Conservation (phyloP, 1,284 basidiomycete species). For the Tremellales sp. region DNA sequence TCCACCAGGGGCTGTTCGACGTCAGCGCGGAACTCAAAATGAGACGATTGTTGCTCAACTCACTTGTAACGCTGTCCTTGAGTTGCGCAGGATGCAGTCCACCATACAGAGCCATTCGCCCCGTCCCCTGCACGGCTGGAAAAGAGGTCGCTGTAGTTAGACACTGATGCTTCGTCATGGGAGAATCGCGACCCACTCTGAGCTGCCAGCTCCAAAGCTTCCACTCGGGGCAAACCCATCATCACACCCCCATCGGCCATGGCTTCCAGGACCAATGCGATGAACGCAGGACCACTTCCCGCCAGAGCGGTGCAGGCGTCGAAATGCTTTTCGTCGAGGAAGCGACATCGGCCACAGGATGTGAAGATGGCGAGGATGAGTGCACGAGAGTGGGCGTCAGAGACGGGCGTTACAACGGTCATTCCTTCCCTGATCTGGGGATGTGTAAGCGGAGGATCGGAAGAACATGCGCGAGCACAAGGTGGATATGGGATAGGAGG, state of each 20-base stretch:
- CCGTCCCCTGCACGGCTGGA: slow-evolving; percentile 90
- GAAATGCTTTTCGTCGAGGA: slow-evolving; percentile 95
- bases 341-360: slow-evolving; percentile 86
- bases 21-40: not conserved
- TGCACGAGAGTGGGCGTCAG: slow-evolving; percentile 54
- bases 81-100: slow-evolving; percentile 91
- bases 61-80: slow-evolving; percentile 96
- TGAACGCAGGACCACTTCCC: slow-evolving; percentile 95
- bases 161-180: not conserved
- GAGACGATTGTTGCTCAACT: slow-evolving; percentile 34
- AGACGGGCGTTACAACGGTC: slow-evolving; percentile 72
- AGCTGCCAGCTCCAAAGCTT: slow-evolving; percentile 90
- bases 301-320: slow-evolving; percentile 97
- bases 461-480: not conserved
- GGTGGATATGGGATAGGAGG: not conserved
- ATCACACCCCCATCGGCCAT: slow-evolving; percentile 99
- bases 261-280: slow-evolving; percentile 93
- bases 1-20: slow-evolving; percentile 78
- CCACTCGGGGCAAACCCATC: slow-evolving; percentile 95
- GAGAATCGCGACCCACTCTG: slow-evolving; percentile 65
- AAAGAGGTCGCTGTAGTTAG: not conserved
- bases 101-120: slow-evolving; percentile 87
- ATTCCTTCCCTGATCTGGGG: slow-evolving; percentile 90
- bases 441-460: not conserved
- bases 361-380: slow-evolving; percentile 90